Evolutionary conservation across 1,139 yeast species (phyloP).

Genomic region (Pichiaceae sp.): DNA sequence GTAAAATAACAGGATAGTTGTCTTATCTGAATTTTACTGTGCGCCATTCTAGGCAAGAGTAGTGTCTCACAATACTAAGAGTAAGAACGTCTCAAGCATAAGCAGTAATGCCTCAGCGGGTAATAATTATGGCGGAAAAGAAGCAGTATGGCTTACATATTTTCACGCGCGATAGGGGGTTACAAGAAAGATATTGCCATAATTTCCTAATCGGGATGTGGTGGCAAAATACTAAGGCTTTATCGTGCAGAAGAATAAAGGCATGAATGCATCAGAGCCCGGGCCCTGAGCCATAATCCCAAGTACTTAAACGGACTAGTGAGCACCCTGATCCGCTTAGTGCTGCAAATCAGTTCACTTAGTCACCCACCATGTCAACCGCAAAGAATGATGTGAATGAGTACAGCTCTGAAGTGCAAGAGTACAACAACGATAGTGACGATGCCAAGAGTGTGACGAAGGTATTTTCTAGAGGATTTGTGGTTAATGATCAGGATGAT

Average conservation of each 20-base stretch:
- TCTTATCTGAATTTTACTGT: too few relatives aligned
- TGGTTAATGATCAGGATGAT: background rate
- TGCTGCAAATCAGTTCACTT: background rate
- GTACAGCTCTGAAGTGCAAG: background rate
- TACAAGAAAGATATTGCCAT: background rate
- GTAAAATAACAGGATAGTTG: too few relatives aligned
- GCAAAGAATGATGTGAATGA: background rate
- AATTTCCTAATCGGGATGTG: background rate
- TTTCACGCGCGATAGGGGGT: too few relatives aligned
- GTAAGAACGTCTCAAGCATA: too few relatives aligned
- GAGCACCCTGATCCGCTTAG: background rate
- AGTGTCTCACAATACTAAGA: too few relatives aligned
- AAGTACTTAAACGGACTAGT: background rate
- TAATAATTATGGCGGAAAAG: too few relatives aligned
- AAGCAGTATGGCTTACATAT: too few relatives aligned
- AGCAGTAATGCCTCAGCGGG: too few relatives aligned
- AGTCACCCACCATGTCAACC: background rate
- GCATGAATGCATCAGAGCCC: background rate
- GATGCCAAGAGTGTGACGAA: background rate
- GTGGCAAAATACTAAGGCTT: background rate
- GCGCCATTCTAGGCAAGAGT: too few relatives aligned
- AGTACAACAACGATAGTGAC: background rate
- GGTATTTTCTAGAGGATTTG: background rate
- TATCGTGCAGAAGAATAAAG: background rate
- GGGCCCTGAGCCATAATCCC: background rate